phyloP scores from a whole-genome alignment of 23 red algal species.

The Gracilaria gracilis region DNA sequence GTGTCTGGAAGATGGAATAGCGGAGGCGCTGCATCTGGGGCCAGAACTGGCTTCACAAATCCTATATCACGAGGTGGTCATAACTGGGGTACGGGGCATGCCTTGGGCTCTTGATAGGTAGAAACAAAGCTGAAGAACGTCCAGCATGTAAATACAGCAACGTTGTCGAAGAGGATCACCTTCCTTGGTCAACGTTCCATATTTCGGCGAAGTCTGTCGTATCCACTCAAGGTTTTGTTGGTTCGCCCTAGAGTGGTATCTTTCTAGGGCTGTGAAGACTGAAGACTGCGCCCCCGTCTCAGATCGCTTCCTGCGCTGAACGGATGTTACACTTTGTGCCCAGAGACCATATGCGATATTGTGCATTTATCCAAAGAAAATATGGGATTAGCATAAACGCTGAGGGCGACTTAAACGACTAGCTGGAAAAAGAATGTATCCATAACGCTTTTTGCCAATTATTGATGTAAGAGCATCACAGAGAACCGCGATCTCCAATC shows the following conservation, averaged over 20 bases:
- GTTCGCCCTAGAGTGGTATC: not conserved
- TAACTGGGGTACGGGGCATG: slow-evolving; percentile 67
- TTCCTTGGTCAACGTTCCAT: not conserved
- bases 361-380: too few relatives aligned
- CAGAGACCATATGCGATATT: too few relatives aligned
- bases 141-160: slow-evolving; percentile 2
- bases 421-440: too few relatives aligned
- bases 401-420: too few relatives aligned
- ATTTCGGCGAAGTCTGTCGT: not conserved
- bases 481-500: too few relatives aligned
- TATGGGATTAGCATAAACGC: too few relatives aligned
- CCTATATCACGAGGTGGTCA: slow-evolving; percentile 41
- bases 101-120: slow-evolving; percentile 55
- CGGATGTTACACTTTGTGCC: too few relatives aligned
- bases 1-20: slow-evolving; percentile 43
- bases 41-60: slow-evolving; percentile 49
- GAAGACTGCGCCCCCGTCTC: not conserved
- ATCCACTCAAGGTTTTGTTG: not conserved
- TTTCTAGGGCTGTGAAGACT: not conserved
- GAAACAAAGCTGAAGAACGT: not conserved
- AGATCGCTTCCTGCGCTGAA: not conserved
- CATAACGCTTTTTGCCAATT: too few relatives aligned
- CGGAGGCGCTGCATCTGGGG: slow-evolving; percentile 51
- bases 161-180: not conserved
- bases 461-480: too few relatives aligned